Percentiles rank a stretch among this genome's conserved stretches.
phyloP scores from a whole-genome alignment of 106 monocot species.

The Chionographis japonica region DNA sequence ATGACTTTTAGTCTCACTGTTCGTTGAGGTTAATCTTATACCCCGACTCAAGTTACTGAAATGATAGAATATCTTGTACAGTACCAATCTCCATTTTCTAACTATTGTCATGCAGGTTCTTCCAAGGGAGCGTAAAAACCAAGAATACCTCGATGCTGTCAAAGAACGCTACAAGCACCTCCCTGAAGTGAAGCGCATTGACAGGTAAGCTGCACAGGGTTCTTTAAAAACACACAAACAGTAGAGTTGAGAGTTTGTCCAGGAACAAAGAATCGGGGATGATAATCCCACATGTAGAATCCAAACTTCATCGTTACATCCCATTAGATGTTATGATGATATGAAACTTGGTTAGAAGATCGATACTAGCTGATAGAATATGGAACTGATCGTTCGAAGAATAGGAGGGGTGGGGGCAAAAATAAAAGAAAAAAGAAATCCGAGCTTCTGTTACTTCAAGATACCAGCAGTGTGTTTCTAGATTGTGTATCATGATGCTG shows the following conservation, averaged over 20 bases:
- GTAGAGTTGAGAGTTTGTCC: neutral
- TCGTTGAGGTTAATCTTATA: neutral
- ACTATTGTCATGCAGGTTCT: constrained; percentile 52
- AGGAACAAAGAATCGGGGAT: neutral
- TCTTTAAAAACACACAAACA: neutral
- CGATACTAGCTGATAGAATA: too few species aligned
- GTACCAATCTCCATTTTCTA: neutral
- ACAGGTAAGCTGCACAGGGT: constrained; percentile 40
- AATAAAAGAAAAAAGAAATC: too few species aligned
- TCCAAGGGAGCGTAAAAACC: constrained; percentile 84
- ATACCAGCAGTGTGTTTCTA: too few species aligned
- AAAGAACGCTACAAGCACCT: constrained; percentile 92
- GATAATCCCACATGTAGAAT: neutral
- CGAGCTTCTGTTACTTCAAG: too few species aligned
- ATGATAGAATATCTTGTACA: neutral
- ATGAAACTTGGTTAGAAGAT: too few species aligned
- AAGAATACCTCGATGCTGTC: constrained; percentile 83
- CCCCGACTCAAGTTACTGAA: neutral
- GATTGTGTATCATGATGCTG: too few species aligned
- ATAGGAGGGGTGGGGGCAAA: too few species aligned
- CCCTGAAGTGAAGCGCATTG: constrained; percentile 92
- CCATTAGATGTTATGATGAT: too few species aligned
- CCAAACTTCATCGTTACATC: too few species aligned
- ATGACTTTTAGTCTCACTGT: neutral
- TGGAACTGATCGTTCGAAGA: too few species aligned